Conservation (phyloP, 768 basidiomycete species). For the Amanita brunnescens region DNA sequence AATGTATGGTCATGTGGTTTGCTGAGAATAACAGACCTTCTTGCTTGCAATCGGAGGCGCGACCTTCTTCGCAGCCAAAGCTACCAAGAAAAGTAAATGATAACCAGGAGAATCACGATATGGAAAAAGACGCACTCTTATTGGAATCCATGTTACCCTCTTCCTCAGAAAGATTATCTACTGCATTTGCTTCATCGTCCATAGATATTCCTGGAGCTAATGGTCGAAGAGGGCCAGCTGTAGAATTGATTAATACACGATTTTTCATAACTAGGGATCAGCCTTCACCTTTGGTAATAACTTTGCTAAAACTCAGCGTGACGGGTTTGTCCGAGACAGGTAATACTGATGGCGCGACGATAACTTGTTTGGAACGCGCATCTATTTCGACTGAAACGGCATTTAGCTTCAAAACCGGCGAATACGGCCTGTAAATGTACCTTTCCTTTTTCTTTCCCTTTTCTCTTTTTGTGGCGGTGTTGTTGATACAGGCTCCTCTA, state of each 20-base stretch:
- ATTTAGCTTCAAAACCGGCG: slow-evolving; percentile 1
- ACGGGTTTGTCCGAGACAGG: slow-evolving; percentile 78
- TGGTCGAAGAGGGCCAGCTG: slow-evolving; percentile 23
- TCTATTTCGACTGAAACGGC: slow-evolving; percentile 25
- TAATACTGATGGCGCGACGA: slow-evolving; percentile 52
- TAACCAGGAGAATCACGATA: not conserved
- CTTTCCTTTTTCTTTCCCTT: slow-evolving; percentile 63
- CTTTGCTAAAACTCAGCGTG: slow-evolving; percentile 65
- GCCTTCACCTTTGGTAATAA: slow-evolving; percentile 24
- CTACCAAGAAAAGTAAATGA: slow-evolving; percentile 11
- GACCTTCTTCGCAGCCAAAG: slow-evolving; percentile 53
- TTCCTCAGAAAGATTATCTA: slow-evolving; percentile 34
- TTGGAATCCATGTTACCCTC: slow-evolving; percentile 32
- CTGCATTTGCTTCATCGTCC: slow-evolving; percentile 41
- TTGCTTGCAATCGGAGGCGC: slow-evolving; percentile 78
- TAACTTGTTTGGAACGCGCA: slow-evolving; percentile 14
- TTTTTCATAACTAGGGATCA: slow-evolving; percentile 15
- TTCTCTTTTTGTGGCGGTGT: slow-evolving; percentile 29
- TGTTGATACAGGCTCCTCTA: slow-evolving; percentile 46
- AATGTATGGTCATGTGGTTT: not conserved
- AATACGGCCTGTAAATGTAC: slow-evolving; percentile 19
- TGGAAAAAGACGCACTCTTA: slow-evolving; percentile 38
- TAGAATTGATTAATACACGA: not conserved
- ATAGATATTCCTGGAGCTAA: slow-evolving; percentile 57
- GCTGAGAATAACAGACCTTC: slow-evolving; percentile 48